phyloP scores from a whole-genome alignment of 2,329 filamentous ascomycete genomes.

The Diplodia intermedia region DNA sequence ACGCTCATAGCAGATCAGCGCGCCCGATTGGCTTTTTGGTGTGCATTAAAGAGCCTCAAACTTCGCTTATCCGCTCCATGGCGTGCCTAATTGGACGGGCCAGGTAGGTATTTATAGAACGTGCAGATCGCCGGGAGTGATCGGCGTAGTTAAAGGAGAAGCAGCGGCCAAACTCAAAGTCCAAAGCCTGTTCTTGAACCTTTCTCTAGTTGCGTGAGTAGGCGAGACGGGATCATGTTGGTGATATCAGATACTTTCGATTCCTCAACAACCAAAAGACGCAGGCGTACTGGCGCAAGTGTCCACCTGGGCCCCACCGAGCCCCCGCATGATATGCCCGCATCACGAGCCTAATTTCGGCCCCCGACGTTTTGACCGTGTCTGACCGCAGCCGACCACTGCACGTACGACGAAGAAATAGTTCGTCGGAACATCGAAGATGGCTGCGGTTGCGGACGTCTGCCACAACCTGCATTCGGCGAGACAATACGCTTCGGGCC shows the following conservation, averaged over 20 bases:
- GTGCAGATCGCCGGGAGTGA: background rate
- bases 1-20: background rate
- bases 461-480: too few relatives aligned
- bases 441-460: too few relatives aligned
- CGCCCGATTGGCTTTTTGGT: background rate
- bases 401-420: too few relatives aligned
- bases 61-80: background rate
- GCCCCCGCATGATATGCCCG: background rate
- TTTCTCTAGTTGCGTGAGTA: background rate
- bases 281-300: background rate
- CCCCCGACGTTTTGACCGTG: background rate
- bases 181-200: background rate
- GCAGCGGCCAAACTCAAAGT: background rate
- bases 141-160: constrained; percentile 2
- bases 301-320: background rate
- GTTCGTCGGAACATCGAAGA: too few relatives aligned
- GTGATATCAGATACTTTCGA: background rate
- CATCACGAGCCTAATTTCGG: background rate
- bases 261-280: too few relatives aligned
- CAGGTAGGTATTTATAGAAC: background rate
- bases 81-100: background rate
- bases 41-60: background rate
- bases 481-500: background rate
- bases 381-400: background rate
- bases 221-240: background rate